Evolutionary conservation across 1,284 basidiomycete species (phyloP), one percentile per base, ranked within the genome.

Genomic region (Cryptococcus floricola): DNA sequence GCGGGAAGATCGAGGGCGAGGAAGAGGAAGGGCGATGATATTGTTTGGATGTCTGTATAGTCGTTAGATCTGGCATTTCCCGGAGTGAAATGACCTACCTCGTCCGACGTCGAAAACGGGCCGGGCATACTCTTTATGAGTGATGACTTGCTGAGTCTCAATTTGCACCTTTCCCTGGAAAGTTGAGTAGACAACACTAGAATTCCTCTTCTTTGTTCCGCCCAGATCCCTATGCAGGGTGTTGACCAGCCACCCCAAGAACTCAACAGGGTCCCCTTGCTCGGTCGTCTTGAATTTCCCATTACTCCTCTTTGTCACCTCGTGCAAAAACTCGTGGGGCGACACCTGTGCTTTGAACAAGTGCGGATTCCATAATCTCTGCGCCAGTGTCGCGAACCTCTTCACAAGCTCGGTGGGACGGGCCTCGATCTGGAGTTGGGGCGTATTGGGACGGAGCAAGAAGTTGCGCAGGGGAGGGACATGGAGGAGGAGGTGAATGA

Each of bases 291-390:
- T 86, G 78, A 94, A 98, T 75, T 90, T 91, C 14, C 92, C 91
- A 34, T 80, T 83, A 68, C 89, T 93, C 37, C 87, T 87, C 61
- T 89, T 84, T 60, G 88, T 87, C 47, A 98, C 93, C 78, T 98
- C 95, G 77, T 99, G 96, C 60, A 97, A 78, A 73, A 98, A 94
- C 76, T 99, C 96, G 77, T 98, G 96, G 9, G 96, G 96, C 63
- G 88, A 91, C 61, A 98, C 93, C 81, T 99, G 96, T 55, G 89
- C 88, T 77, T 99, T 99, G 85, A 98, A 97, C 54, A 95, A 78
- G 48, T 86, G 81, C 5, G 91, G 89, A 75, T 98, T 98, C 96
- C 96, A 99, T 27, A 98, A 75, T 73, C 97, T 93, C 75, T 91
- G 88, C 37, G 91, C 84, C 43, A 98, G 81, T 39, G 85, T 82